These are phyloP conservation scores for Fusarium nurragi DNA, from an alignment of 2,329 filamentous ascomycete genomes.

Conservation along the genomic window DNA sequence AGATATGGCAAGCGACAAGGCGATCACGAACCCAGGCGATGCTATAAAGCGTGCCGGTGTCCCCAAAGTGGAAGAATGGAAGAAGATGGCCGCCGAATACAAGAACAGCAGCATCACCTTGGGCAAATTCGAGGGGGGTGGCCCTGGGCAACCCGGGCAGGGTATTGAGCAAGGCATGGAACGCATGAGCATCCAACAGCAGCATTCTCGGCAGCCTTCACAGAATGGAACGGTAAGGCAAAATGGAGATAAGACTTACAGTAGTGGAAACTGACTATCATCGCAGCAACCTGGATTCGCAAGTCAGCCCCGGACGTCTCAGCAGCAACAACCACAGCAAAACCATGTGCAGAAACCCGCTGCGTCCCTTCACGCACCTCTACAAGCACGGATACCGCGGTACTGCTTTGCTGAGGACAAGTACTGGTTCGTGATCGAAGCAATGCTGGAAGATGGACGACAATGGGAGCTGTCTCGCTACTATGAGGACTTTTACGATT, in stretches of 20 bases:
- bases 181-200: slow-evolving; percentile 75
- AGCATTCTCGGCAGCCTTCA: slow-evolving; percentile 43
- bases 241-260: neutral
- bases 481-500: slow-evolving; percentile 99
- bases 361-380: slow-evolving; percentile 74
- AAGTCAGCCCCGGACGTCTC: slow-evolving; percentile 42
- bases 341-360: slow-evolving; percentile 51
- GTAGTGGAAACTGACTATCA: neutral
- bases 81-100: slow-evolving; percentile 98
- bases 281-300: slow-evolving; percentile 40
- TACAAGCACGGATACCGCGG: slow-evolving; percentile 85
- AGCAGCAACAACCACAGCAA: slow-evolving; percentile 50
- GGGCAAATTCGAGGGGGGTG: slow-evolving; percentile 81
- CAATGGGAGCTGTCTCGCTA: slow-evolving; percentile 94
- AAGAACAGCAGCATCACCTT: slow-evolving; percentile 99
- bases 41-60: slow-evolving; percentile 90
- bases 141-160: slow-evolving; percentile 49
- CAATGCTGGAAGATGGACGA: slow-evolving; percentile 86
- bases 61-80: slow-evolving; percentile 97
- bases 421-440: slow-evolving; percentile 98
- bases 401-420: slow-evolving; percentile 98
- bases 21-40: slow-evolving; percentile 82
- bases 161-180: slow-evolving; percentile 77
- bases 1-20: slow-evolving; percentile 88
- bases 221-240: slow-evolving; percentile 46